Conservation (phyloP, 768 basidiomycete species). For the Boletus vermiculosoides region DNA sequence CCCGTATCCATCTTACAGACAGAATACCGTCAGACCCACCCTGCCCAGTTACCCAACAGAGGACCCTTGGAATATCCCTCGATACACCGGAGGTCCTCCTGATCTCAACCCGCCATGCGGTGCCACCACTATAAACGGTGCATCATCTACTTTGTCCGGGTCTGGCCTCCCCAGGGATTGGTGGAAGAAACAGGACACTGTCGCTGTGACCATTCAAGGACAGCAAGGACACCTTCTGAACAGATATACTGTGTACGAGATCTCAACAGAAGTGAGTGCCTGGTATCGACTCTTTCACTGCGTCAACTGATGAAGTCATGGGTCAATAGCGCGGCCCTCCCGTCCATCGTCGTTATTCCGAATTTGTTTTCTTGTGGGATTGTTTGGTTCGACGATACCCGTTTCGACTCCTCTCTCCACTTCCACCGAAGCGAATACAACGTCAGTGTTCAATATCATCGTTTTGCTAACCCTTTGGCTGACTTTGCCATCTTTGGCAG, state of each 20-base stretch:
- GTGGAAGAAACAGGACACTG: slow-evolving; percentile 82
- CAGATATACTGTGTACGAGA: slow-evolving; percentile 81
- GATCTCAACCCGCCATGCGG: slow-evolving; percentile 27
- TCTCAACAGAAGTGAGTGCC: slow-evolving; percentile 69
- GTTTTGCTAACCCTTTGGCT: background rate
- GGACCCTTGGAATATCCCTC: slow-evolving; percentile 62
- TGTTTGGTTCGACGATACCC: slow-evolving; percentile 85
- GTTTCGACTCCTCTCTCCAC: slow-evolving; percentile 80
- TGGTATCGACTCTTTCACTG: slow-evolving; percentile 1
- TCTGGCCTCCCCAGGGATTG: slow-evolving; percentile 75
- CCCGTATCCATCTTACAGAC: slow-evolving; percentile 41
- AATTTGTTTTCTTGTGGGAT: slow-evolving; percentile 91
- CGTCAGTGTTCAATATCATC: slow-evolving; percentile 48
- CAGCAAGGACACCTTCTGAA: slow-evolving; percentile 92
- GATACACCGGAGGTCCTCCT: slow-evolving; percentile 33
- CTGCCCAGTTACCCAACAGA: slow-evolving; percentile 57
- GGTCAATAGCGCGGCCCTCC: slow-evolving; percentile 55
- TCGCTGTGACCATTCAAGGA: slow-evolving; percentile 71
- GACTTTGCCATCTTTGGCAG: slow-evolving; percentile 36
- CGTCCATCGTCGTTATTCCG: slow-evolving; percentile 86
- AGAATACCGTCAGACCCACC: slow-evolving; percentile 44
- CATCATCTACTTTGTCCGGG: slow-evolving; percentile 61
- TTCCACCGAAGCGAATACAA: slow-evolving; percentile 93
- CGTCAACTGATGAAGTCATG: slow-evolving; percentile 9
- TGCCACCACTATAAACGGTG: slow-evolving; percentile 38